A percentile compares a stretch with the other conserved stretches of the same genome.
These are phyloP conservation scores for Xanthoconium separans DNA, from an alignment of 1,284 basidiomycete genomes.

Conservation along the genomic window DNA sequence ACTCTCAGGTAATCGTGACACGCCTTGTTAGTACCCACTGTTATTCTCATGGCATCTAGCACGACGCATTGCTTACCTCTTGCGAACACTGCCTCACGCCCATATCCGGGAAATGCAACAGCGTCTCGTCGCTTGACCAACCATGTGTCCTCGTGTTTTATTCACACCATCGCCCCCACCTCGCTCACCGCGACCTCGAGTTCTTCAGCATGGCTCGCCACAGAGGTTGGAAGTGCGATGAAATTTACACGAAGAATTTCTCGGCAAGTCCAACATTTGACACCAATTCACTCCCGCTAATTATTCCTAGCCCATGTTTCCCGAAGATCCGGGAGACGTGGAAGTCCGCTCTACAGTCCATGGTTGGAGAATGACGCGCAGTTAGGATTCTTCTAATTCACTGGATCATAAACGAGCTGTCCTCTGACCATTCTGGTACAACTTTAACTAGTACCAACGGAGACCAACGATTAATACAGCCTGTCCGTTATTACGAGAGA, in stretches of 20 bases:
- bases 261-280: slow-evolving; percentile 41
- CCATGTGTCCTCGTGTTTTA: slow-evolving; percentile 82
- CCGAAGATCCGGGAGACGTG: slow-evolving; percentile 79
- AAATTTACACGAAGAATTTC: slow-evolving; percentile 69
- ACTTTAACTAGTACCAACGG: background rate
- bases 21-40: background rate
- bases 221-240: slow-evolving; percentile 74
- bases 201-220: slow-evolving; percentile 75
- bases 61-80: slow-evolving; percentile 79
- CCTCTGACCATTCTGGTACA: background rate
- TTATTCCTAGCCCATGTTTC: slow-evolving; percentile 75
- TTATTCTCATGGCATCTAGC: slow-evolving; percentile 44
- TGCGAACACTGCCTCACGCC: slow-evolving; percentile 52
- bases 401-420: background rate
- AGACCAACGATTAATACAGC: too few species aligned
- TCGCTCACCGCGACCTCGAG: slow-evolving; percentile 80
- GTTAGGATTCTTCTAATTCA: too few species aligned
- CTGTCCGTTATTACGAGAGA: too few species aligned
- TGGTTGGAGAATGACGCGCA: slow-evolving; percentile 65
- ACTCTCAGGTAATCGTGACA: slow-evolving; percentile 60
- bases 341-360: slow-evolving; percentile 72
- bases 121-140: slow-evolving; percentile 6
- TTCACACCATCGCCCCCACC: slow-evolving; percentile 86
- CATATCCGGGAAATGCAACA: background rate
- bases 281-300: background rate